Evolutionary conservation across 108 stramenopile species (phyloP), one percentile per base, ranked within the genome.

Genomic region (Skeletonema costatum): DNA sequence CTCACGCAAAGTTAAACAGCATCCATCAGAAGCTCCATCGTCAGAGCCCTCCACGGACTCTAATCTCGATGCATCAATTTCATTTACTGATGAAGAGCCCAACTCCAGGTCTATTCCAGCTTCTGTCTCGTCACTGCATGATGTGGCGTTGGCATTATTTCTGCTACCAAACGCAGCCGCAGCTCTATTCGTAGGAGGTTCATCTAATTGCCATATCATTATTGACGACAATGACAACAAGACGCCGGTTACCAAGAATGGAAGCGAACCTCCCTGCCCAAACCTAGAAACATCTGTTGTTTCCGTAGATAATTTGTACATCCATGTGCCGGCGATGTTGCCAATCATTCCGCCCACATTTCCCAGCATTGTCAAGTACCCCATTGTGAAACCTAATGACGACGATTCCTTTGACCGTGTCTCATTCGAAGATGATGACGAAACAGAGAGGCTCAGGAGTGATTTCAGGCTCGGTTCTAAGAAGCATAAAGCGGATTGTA

Each of bases 401-500:
- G 53, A 62, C 71, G 53, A 56, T 25, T 21, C 60, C n/a, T 60
- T 71, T 42, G 58, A 33, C 44, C 50, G 29, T 56, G 64, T 11
- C n/a, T 1, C 25, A 25, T 36, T 13, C 25, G 74, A 59, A 9
- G 71, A 25, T 25, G 25, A 25, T 25, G 25, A 72, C 25, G 35
- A 32, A 8, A 35, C 21, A 44, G 62, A 39, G 16, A 75, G 66
- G 21, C 74, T 75, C 31, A 75, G 44, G 39, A 59, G 59, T n/a
- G 74, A 75, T 75, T 75, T 75, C 66, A 75, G 35, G 42, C 66
- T 63, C 3, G 74, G 74, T 66, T 75, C 74, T 4, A 75, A 66
- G 56, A 75, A 75, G 30, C 56, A 67, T 32, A 75, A 64, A 5
- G 66, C 32, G 13, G 74, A 44, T 60, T 75, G 74, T 58, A 75